Evolutionary conservation across 2,329 filamentous ascomycete species (phyloP), one percentile per base, ranked within the genome.

Genomic region (Fusarium sp.): DNA sequence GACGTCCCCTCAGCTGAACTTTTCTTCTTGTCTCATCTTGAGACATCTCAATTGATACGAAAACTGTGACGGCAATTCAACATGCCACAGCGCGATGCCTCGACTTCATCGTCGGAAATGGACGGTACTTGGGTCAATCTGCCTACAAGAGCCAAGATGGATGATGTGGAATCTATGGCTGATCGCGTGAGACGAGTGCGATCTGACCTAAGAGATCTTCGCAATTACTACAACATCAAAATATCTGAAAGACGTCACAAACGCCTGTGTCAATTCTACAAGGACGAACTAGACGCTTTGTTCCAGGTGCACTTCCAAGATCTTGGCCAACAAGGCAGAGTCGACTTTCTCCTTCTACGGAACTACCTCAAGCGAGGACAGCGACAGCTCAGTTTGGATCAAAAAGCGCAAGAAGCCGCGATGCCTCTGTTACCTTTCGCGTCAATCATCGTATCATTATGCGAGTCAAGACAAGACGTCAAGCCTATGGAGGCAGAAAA

Each of bases 341-440:
- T 86, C 17, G 87, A 89, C 73, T 87, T 84, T 62, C 53, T 89
- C 6, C 83, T 90, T 0, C 78, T 90, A 6, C 81, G 84, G 42
- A 88, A 85, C 73, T 86, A 84, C 62, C 78, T 89, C 3, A 71
- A 71, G 12, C 81, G 83, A 33, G 78, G 80, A 6, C 72, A 75
- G 20, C 77, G 80, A 6, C 81, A 84, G 11, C 71, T 89, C 6
- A 76, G 83, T 7, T 81, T 86, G 0, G 84, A 87, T 22, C 75
- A 67, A 11, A 74, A 75, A 24, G 79, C 81, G 24, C 80, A 84
- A 72, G 75, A 79, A 10, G 81, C 81, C 46, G 82, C 84, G 20
- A 72, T 80, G 10, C 77, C 74, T 1, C 75, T 90, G 20, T 76
- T 89, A 8, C 84, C 86, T 0, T 89, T 88, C 70, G 83, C 84